phyloP scores from a whole-genome alignment of 495 filamentous ascomycete species.

The Aspergillus diversus region DNA sequence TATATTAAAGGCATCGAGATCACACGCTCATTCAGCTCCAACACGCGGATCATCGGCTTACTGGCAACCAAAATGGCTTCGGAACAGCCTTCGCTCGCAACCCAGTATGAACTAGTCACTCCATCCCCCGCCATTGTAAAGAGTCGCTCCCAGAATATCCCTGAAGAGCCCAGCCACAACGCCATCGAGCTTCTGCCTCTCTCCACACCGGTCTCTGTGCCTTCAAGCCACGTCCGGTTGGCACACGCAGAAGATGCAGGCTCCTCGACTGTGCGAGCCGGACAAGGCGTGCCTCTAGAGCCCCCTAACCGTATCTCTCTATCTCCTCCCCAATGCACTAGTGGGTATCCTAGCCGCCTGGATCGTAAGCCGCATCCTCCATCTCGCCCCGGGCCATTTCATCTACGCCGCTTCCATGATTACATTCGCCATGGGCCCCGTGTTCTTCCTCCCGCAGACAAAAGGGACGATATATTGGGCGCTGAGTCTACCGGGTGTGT shows the following conservation, averaged over 20 bases:
- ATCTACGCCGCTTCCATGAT: slow-evolving; percentile 47
- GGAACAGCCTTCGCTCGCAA: not conserved
- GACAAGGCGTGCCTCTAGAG: slow-evolving; percentile 37
- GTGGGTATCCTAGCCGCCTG: slow-evolving; percentile 31
- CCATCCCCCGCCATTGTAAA: not conserved
- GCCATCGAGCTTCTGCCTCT: not conserved
- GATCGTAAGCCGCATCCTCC: slow-evolving; percentile 46
- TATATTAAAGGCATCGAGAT: no score
- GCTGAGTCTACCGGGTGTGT: slow-evolving; percentile 33
- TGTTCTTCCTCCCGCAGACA: slow-evolving; percentile 40
- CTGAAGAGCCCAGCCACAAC: not conserved
- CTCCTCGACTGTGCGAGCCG: slow-evolving; percentile 8
- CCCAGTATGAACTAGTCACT: not conserved
- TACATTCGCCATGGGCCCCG: slow-evolving; percentile 36
- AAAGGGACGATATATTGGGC: slow-evolving; percentile 36
- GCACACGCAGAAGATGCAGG: slow-evolving; percentile 9
- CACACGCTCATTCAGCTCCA: no score
- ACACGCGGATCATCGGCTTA: no score
- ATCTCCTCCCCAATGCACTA: slow-evolving; percentile 48
- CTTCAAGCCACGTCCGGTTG: not conserved
- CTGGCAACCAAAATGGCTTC: not conserved
- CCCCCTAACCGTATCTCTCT: slow-evolving; percentile 45
- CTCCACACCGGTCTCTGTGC: not conserved
- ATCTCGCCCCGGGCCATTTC: slow-evolving; percentile 51
- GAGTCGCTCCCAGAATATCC: not conserved